Base-by-base conservation (phyloP, 768 basidiomycete genomes). In the Xerocomus potaroensis region DNA sequence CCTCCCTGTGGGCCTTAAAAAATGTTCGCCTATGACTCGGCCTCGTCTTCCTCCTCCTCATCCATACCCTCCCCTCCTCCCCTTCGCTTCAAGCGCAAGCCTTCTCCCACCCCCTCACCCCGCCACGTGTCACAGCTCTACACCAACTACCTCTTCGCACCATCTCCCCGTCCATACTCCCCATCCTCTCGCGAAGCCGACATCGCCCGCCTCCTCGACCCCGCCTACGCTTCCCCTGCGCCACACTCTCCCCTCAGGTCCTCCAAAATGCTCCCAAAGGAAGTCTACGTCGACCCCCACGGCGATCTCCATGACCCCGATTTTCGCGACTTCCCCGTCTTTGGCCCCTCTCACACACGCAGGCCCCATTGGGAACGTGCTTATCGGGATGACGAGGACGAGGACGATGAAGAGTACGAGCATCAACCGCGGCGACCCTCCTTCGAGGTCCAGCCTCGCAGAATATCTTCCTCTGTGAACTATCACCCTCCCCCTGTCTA, bases 271-370 rank as follows among this genome's bases (percentile, higher is more conserved):
- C 38, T 43, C 1, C 45, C 52, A 14, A 59, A 33, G 29, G 55
- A 62, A 34, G 80, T 74, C 48, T 82, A 81, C 58, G 74, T 82
- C 51, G 82, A 84, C 71, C 69, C 68, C 60, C 69, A 75, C 49
- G 82, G 81, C 40, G 76, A 80, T 62, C 68, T 82, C 21, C 81
- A 84, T 57, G 82, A 84, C 62, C 82, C 82, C 19, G 82, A 84
- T 58, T 84, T 75, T 65, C 72, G 81, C 51, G 73, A 82, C 65
- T 84, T 84, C 49, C 82, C 81, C 23, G 58, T 72, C 29, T 57
- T 70, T 38, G 43, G 42, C 14, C 47, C 57, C 33, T 21, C 53
- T 9, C 53, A 56, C 16, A 41, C 60, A 12, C 55, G 61, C 26
- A 62, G 67, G 1, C 63, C 71, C 0, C 58, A 50, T 1, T 73